These are phyloP conservation scores for Cardiospermum halicacabum DNA, from an alignment of 345 rosid genomes.

Conservation along the genomic window DNA sequence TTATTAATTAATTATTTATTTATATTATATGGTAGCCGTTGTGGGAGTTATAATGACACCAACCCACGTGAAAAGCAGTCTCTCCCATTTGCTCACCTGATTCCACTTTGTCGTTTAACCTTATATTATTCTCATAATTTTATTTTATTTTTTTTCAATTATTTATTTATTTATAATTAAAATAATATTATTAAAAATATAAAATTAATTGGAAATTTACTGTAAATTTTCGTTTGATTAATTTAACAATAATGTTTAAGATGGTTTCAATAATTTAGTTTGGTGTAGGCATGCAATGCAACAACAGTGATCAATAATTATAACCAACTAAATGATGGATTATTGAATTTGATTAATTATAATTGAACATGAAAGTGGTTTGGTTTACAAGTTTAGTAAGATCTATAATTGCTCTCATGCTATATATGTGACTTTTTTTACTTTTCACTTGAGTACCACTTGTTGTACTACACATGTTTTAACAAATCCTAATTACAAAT, in stretches of 20 bases:
- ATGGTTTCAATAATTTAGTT: not conserved
- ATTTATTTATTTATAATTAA: not conserved
- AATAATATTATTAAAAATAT: too few relatives aligned
- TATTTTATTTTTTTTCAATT: not conserved
- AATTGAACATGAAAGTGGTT: not conserved
- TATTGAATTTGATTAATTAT: slow-evolving; percentile 8
- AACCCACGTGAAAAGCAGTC: slow-evolving; percentile 31
- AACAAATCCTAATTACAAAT: not conserved
- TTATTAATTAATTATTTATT: not conserved
- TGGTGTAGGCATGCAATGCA: not conserved
- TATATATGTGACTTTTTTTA: too few relatives aligned
- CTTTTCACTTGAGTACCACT: not conserved
- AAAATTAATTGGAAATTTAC: too few relatives aligned
- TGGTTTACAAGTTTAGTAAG: slow-evolving; percentile 4
- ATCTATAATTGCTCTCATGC: not conserved
- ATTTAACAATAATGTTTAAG: too few relatives aligned
- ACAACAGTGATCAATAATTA: slow-evolving; percentile 3
- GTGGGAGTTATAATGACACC: slow-evolving; percentile 24
- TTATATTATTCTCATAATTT: not conserved
- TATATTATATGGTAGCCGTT: slow-evolving; percentile 4
- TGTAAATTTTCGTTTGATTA: too few relatives aligned
- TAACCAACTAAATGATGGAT: slow-evolving; percentile 13
- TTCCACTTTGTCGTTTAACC: slow-evolving; percentile 11
- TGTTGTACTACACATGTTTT: too few relatives aligned
- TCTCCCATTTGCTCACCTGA: slow-evolving; percentile 12